Percentiles rank a stretch among this genome's conserved stretches.
Evolutionary conservation across 805 yeast species (phyloP).

Genomic region (Candida caryicola): DNA sequence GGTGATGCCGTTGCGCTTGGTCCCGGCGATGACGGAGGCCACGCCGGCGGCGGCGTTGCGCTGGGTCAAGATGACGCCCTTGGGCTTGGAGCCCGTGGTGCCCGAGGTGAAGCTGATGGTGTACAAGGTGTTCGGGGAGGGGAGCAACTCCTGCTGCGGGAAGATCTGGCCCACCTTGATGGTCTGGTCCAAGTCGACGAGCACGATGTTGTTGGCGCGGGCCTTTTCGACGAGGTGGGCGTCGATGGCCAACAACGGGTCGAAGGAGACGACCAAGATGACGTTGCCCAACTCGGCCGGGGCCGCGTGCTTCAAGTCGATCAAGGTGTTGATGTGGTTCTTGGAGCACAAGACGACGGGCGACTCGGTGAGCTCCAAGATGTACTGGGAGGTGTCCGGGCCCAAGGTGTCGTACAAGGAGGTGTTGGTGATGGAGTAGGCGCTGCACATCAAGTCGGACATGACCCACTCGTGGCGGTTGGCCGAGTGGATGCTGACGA

Average conservation of each 20-base stretch:
- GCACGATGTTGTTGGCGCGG: slow-evolving; percentile 12
- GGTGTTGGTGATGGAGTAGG: slow-evolving; percentile 35
- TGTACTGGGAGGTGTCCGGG: slow-evolving; percentile 29
- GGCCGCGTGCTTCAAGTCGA: slow-evolving; percentile 40
- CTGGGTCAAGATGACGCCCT: slow-evolving; percentile 25
- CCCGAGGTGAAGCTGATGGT: slow-evolving; percentile 29
- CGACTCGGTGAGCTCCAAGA: slow-evolving; percentile 31
- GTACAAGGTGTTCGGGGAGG: slow-evolving; percentile 16
- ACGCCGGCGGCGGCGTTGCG: slow-evolving; percentile 18
- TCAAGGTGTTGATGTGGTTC: slow-evolving; percentile 46
- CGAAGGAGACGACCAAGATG: slow-evolving; percentile 57
- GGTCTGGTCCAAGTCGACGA: slow-evolving; percentile 22
- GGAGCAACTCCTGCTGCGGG: slow-evolving; percentile 16
- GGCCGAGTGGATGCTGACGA: slow-evolving; percentile 31
- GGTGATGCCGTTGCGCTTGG: not conserved
- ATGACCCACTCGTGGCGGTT: slow-evolving; percentile 39
- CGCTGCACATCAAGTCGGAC: slow-evolving; percentile 33
- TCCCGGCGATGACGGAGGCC: slow-evolving; percentile 13
- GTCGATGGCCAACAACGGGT: slow-evolving; percentile 38
- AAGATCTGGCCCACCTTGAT: slow-evolving; percentile 19
- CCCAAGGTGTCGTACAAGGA: slow-evolving; percentile 44
- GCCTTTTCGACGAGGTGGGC: slow-evolving; percentile 58
- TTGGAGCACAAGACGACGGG: slow-evolving; percentile 53
- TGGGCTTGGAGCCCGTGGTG: slow-evolving; percentile 26
- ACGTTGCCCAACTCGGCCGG: slow-evolving; percentile 36